These are phyloP conservation scores for Zangia roseola DNA, from an alignment of 768 basidiomycete genomes.

Conservation along the genomic window DNA sequence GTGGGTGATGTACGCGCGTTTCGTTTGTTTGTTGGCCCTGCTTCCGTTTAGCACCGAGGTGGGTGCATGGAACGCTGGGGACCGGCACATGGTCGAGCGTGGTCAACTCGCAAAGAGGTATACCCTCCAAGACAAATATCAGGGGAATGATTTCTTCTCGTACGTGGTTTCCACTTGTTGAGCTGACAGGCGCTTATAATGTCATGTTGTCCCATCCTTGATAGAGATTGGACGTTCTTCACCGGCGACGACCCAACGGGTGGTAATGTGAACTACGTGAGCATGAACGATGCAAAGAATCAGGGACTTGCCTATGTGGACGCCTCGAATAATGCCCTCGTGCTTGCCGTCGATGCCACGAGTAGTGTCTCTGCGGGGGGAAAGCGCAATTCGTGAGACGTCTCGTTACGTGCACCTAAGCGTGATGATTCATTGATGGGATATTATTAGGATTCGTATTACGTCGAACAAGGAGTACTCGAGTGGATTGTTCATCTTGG, in stretches of 20 bases:
- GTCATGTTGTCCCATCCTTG: background rate
- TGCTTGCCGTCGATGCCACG: conserved; percentile 61
- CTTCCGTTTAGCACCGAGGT: conserved; percentile 32
- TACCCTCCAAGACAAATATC: conserved; percentile 34
- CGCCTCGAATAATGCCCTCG: conserved; percentile 42
- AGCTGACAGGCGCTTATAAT: background rate
- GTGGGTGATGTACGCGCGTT: conserved; percentile 25
- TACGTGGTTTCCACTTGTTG: conserved; percentile 26
- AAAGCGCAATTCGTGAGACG: conserved; percentile 50
- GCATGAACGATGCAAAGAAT: conserved; percentile 41
- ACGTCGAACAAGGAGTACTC: conserved; percentile 55
- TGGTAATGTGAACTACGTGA: conserved; percentile 64
- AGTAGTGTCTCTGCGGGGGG: conserved; percentile 46
- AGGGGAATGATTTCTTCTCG: conserved; percentile 56
- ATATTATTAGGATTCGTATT: conserved; percentile 57
- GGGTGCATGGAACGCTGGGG: conserved; percentile 16
- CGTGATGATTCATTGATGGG: background rate
- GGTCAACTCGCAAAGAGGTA: conserved; percentile 25
- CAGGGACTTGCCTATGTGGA: conserved; percentile 62
- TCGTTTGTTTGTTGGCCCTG: conserved; percentile 24
- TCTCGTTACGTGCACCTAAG: background rate
- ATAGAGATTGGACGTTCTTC: conserved; percentile 68
- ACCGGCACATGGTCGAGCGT: too few species aligned
- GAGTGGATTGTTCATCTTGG: conserved; percentile 70
- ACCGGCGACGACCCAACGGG: conserved; percentile 61